Evolutionary conservation across 2,329 filamentous ascomycete species (phyloP).

Genomic region (Colletotrichum filicis): DNA sequence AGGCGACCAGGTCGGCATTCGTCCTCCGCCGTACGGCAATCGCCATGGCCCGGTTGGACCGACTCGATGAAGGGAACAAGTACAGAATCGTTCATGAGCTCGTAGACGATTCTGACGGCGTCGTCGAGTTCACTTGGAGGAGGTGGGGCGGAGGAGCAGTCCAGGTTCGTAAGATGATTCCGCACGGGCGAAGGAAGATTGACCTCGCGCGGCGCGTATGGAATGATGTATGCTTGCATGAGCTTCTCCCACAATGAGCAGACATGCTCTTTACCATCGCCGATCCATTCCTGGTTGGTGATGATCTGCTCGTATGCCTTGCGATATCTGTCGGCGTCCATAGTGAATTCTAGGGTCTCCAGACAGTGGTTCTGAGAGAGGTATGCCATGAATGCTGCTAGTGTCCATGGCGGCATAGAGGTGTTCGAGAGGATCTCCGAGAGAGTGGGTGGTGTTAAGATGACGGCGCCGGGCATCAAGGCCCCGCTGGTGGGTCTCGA

Average conservation of each 20-base stretch:
- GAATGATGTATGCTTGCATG: conserved; percentile 89
- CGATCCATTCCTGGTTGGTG: conserved; percentile 52
- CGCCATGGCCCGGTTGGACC: conserved; percentile 52
- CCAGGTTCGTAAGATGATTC: conserved; percentile 78
- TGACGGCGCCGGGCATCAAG: conserved; percentile 54
- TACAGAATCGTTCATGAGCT: conserved; percentile 97
- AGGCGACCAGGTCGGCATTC: conserved; percentile 51
- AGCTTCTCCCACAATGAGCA: conserved; percentile 88
- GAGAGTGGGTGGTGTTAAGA: conserved; percentile 71
- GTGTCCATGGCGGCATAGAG: conserved; percentile 88
- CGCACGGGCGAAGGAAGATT: conserved; percentile 90
- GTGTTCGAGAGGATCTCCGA: conserved; percentile 89
- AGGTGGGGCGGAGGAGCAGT: conserved; percentile 70
- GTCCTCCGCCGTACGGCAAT: conserved; percentile 49
- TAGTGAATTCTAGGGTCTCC: conserved; percentile 95
- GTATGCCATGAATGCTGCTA: conserved; percentile 95
- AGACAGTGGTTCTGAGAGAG: conserved; percentile 97
- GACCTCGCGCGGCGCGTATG: conserved; percentile 86
- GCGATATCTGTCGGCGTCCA: conserved; percentile 89
- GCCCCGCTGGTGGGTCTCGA: conserved; percentile 63
- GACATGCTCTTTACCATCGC: conserved; percentile 70
- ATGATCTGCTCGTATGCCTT: conserved; percentile 62
- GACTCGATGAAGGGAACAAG: conserved; percentile 90
- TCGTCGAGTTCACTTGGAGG: conserved; percentile 81
- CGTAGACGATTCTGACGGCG: conserved; percentile 89